These are phyloP conservation scores for Iris macrosiphon DNA, from an alignment of 106 monocot species.

Conservation along the genomic window DNA sequence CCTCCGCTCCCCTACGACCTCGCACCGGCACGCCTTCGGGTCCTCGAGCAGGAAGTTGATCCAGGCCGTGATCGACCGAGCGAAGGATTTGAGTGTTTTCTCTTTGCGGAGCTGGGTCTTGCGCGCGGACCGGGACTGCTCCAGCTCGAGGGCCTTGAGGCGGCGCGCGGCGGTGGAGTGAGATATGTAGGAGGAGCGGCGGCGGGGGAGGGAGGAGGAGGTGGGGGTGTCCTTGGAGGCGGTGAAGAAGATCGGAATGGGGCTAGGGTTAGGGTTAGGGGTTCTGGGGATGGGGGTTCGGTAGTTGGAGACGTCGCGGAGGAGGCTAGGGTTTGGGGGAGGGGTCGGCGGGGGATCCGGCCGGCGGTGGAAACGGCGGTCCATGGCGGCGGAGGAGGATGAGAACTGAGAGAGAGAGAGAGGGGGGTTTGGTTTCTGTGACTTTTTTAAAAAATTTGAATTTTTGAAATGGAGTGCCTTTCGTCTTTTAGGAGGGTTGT, in stretches of 20 bases:
- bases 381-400: neutral
- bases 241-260: conserved; percentile 30
- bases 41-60: conserved; percentile 40
- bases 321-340: conserved; percentile 8
- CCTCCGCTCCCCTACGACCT: conserved; percentile 13
- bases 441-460: too few species aligned
- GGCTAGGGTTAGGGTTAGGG: conserved; percentile 21
- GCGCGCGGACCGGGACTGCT: conserved; percentile 43
- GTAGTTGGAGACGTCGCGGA: conserved; percentile 49
- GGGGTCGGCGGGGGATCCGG: conserved; percentile 5
- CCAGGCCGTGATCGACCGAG: conserved; percentile 33
- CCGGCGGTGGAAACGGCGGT: conserved; percentile 6
- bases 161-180: conserved; percentile 21
- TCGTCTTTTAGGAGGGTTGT: too few species aligned
- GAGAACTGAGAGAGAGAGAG: neutral
- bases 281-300: conserved; percentile 27
- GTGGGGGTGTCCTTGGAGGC: conserved; percentile 36
- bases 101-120: conserved; percentile 23
- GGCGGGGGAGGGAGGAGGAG: conserved; percentile 2
- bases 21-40: conserved; percentile 27
- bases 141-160: conserved; percentile 41
- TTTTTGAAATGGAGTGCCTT: too few species aligned
- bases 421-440: too few species aligned
- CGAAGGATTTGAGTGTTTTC: conserved; percentile 17
- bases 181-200: conserved; percentile 1